Evolutionary conservation across 768 basidiomycete genomes (phyloP).

Genomic region (Amanita molliuscula): DNA sequence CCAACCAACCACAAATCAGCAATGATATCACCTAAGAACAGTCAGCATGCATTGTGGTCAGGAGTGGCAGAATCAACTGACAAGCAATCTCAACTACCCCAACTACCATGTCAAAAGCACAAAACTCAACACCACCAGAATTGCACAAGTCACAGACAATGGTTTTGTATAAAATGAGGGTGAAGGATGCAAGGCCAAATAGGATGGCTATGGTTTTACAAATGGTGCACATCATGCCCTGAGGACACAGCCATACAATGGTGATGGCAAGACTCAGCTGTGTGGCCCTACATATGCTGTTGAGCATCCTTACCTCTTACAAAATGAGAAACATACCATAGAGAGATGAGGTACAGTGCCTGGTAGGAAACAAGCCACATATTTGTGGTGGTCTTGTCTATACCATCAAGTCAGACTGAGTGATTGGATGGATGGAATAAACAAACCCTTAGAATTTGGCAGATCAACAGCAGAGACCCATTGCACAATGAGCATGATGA

Average conservation of each 20-base stretch:
- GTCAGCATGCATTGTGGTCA: neutral
- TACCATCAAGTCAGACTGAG: neutral
- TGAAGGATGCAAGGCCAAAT: constrained; percentile 8
- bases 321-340: constrained; percentile 6
- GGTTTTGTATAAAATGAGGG: constrained; percentile 9
- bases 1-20: constrained; percentile 16
- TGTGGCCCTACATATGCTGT: constrained; percentile 3
- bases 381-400: neutral
- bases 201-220: constrained; percentile 6
- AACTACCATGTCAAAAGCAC: neutral
- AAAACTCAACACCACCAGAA: neutral
- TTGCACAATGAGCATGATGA: constrained; percentile 4
- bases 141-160: constrained; percentile 8
- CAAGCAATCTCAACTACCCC: neutral
- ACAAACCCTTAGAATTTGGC: neutral
- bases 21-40: constrained; percentile 12
- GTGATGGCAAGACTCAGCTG: constrained; percentile 13
- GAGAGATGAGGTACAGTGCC: neutral
- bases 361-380: neutral
- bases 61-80: neutral
- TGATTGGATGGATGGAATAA: neutral
- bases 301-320: neutral
- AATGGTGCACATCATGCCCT: constrained; percentile 8
- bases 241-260: constrained; percentile 12
- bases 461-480: neutral